Conservation (phyloP, 495 filamentous ascomycete species). For the Trichocladium uniseriatum region DNA sequence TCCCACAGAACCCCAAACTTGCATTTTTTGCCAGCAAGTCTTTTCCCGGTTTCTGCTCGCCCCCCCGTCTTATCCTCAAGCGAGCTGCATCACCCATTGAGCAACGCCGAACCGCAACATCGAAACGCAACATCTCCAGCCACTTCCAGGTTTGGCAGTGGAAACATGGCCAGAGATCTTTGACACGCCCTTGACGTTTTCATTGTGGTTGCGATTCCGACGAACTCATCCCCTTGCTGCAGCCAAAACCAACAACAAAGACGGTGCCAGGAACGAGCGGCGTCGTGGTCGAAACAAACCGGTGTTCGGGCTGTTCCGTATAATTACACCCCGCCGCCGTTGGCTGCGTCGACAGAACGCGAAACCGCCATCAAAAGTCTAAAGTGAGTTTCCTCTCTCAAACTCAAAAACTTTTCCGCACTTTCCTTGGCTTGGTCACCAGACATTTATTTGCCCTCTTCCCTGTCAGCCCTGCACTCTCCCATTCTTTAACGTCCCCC, state of each 20-base stretch:
- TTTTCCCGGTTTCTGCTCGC: slow-evolving; percentile 13
- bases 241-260: not conserved
- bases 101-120: not conserved
- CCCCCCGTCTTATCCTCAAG: slow-evolving; percentile 2
- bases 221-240: slow-evolving; percentile 7
- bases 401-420: not conserved
- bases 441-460: slow-evolving; percentile 1
- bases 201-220: not conserved
- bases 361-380: not conserved
- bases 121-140: not conserved
- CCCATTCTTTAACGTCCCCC: not conserved
- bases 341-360: not conserved
- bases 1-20: slow-evolving; percentile 12
- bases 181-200: not conserved
- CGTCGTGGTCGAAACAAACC: not conserved
- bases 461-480: not conserved
- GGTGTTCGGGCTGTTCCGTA: not conserved
- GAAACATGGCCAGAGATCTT: not conserved
- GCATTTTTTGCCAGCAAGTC: slow-evolving; percentile 4
- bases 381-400: not conserved
- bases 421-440: too few relatives aligned
- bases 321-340: not conserved
- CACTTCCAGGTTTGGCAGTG: not conserved
- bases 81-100: not conserved
- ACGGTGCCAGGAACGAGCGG: not conserved